Evolutionary conservation across 176 grass and related monocot genomes (phyloP).

Genomic region (Stipa capillata): DNA sequence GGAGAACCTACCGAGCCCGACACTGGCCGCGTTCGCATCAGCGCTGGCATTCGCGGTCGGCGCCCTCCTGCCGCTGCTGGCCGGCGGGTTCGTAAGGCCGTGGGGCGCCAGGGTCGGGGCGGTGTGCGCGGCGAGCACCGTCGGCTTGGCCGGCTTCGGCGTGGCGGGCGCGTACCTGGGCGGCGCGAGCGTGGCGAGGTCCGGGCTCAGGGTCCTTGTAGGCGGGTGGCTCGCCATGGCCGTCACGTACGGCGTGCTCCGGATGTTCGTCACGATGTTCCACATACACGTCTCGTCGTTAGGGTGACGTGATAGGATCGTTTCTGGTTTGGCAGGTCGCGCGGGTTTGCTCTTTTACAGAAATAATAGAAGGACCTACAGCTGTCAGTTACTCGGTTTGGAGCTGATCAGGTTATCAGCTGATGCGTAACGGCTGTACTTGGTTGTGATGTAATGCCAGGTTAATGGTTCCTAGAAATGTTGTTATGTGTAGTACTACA

Average conservation of each 20-base stretch:
- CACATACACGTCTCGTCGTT: slow-evolving; percentile 38
- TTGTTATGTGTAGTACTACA: background rate
- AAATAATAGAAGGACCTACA: background rate
- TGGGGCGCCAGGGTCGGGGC: slow-evolving; percentile 27
- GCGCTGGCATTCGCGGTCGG: slow-evolving; percentile 71
- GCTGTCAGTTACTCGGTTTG: background rate
- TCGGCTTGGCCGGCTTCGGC: slow-evolving; percentile 59
- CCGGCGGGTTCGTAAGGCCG: slow-evolving; percentile 43
- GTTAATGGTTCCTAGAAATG: background rate
- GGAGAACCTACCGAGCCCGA: slow-evolving; percentile 58
- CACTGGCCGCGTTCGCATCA: slow-evolving; percentile 60
- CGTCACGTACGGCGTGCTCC: slow-evolving; percentile 69
- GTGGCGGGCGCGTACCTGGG: slow-evolving; percentile 52
- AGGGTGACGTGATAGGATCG: background rate
- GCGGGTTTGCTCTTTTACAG: background rate
- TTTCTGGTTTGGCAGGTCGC: background rate
- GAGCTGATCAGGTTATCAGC: background rate
- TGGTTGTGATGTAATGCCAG: background rate
- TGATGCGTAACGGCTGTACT: background rate
- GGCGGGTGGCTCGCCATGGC: slow-evolving; percentile 90
- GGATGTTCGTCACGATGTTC: slow-evolving; percentile 41
- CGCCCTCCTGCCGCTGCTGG: slow-evolving; percentile 57
- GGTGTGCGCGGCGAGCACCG: slow-evolving; percentile 50
- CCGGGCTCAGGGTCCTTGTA: slow-evolving; percentile 49
- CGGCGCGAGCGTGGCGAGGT: slow-evolving; percentile 35